Evolutionary conservation across 2,329 filamentous ascomycete genomes (phyloP).

Genomic region (Neofusicoccum laricinum): DNA sequence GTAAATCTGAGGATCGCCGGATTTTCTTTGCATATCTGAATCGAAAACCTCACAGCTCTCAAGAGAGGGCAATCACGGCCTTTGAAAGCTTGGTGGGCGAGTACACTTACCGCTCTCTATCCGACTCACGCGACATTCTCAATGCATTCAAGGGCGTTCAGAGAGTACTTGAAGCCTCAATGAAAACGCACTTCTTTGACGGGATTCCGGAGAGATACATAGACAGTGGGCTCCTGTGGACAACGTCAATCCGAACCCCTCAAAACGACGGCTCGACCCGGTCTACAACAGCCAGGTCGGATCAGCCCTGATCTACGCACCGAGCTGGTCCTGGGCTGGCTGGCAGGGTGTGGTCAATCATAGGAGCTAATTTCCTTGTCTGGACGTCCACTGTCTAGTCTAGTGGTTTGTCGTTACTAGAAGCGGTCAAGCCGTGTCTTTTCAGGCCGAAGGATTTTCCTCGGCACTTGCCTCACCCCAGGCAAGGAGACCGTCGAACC

Average conservation of each 20-base stretch:
- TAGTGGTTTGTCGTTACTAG: background rate
- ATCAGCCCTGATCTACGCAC: background rate
- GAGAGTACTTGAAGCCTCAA: background rate
- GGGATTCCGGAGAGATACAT: conserved; percentile 20
- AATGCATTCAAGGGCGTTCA: conserved; percentile 17
- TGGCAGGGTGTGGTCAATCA: background rate
- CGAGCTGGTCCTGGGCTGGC: background rate
- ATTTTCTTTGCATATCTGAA: too few relatives aligned
- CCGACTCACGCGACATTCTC: conserved; percentile 15
- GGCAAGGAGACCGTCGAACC: background rate
- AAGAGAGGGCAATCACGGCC: background rate
- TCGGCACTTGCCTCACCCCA: background rate
- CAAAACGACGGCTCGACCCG: background rate
- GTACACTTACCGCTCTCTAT: background rate
- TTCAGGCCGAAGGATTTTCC: background rate
- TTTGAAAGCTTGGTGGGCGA: background rate
- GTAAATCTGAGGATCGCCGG: background rate
- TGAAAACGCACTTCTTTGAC: conserved; percentile 19
- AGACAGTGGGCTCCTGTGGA: conserved; percentile 20
- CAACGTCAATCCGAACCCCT: background rate
- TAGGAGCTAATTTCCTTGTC: background rate
- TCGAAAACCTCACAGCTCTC: background rate
- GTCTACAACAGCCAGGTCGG: background rate
- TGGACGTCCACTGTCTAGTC: background rate
- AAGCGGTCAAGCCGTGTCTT: background rate